Base-by-base conservation (phyloP, 1,139 yeast genomes). In the Yamadazyma mexicana region DNA sequence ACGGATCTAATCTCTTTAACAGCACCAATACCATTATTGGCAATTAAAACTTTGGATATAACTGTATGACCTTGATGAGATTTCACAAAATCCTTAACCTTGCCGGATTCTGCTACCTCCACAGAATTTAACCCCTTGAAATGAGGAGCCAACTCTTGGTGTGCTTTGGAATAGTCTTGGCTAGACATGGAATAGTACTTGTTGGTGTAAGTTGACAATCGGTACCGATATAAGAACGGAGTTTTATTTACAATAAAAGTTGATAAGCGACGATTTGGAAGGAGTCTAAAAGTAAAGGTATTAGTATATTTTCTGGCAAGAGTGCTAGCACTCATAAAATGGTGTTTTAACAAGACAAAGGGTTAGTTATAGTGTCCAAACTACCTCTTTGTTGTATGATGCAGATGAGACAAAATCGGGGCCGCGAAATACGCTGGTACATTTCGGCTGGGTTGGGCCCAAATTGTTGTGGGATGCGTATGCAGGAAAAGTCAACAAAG, bases 1-100 rank as follows among this genome's bases (percentile, higher is more conserved):
- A 92, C 89, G 10, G 96, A 87, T 57, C 99, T 80, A 61, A 94
- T 94, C 69, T 92, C 98, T 65, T 92, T 92, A 46, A 92, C 98
- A 40, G 99, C 99, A 30, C 96, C 98, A 62, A 92, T 94, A 79
- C 99, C 99, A 62, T 92, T 92, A 66, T 92, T 92, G 44, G 98
- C 98, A 58, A 92, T 92, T 54, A 92, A 77, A 35, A 92, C 84
- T 52, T 83, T 83, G 44, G 85, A 77, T 58, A 94, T 88, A 38
- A 94, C 96, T 5, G 98, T 89, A 69, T 94, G 99, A 58, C 99
- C 99, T 44, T 87, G 89, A 56, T 86, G 87, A 35, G 79, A 73
- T 53, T 75, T 77, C 45, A 94, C 98, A 60, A 89, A 94, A 56
- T 87, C 94, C 51, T 85, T 84, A 39, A 94, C 80, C 40, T 82